Evolutionary conservation across 257 asterid species (phyloP).

Genomic region (Fraxinus americana): DNA sequence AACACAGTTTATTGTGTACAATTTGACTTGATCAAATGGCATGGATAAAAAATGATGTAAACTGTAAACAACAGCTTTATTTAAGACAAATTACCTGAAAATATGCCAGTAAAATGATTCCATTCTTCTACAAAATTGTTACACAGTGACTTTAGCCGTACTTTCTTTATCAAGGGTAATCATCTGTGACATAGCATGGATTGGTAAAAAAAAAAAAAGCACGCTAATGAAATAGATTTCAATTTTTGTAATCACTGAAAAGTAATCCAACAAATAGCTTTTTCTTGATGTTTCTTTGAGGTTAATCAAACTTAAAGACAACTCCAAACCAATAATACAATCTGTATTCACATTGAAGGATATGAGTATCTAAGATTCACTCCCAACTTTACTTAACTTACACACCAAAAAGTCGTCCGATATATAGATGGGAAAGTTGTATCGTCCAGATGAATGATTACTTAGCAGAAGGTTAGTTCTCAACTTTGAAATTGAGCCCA

Average conservation of each 20-base stretch:
- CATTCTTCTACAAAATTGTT: conserved; percentile 26
- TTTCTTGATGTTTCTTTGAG: conserved; percentile 13
- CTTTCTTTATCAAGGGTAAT: conserved; percentile 17
- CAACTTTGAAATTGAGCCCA: neutral
- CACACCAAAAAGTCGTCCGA: neutral
- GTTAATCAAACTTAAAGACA: neutral
- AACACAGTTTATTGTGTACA: neutral
- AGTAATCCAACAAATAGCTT: conserved; percentile 7
- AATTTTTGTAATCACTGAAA: neutral
- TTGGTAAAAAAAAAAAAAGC: conserved; percentile 12
- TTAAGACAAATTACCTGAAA: neutral
- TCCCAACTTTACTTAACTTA: neutral
- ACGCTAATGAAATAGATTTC: conserved; percentile 21
- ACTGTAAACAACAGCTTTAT: neutral
- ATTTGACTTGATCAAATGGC: neutral
- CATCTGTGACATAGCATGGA: conserved; percentile 20
- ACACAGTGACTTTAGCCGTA: conserved; percentile 11
- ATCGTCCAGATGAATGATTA: neutral
- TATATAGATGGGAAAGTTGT: neutral
- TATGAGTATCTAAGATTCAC: neutral
- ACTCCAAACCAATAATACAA: neutral
- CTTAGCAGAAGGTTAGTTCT: neutral
- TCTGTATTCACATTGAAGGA: neutral
- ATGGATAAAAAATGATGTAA: neutral
- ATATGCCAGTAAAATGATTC: conserved; percentile 19